Base-by-base conservation (phyloP, 768 basidiomycete genomes). In the Tylopilus vinaceipallidus region DNA sequence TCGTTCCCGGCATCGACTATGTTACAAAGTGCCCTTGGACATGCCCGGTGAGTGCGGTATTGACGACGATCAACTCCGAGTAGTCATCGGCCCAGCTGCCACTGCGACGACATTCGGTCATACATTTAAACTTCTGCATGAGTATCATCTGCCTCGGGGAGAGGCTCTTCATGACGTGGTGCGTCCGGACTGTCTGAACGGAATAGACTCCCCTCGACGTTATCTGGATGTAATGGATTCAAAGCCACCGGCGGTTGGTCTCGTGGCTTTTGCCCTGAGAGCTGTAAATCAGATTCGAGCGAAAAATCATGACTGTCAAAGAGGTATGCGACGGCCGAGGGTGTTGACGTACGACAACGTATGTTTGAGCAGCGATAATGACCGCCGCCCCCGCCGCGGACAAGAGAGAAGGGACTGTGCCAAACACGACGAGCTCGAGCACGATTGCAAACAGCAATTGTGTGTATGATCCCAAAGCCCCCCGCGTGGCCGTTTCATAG, bases 391-490 rank as follows among this genome's bases (percentile, higher is more conserved):
- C 91, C 10, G 81, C 56, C 5, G 83, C 60, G 3, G 84, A 86
- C 24, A 86, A 68, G 2, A 72, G 54, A 1, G 85, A 77, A 0
- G 87, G 88, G 6, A 71, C 63, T 1, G 75, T 75, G 38, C 80
- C 72, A 65, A 91, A 88, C 57, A 87, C 76, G 35, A 85, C 53
- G 4, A 79, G 71, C 62, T 93, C 86, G 11, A 90, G 71, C 14
- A 82, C 61, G 3, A 77, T 71, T 0, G 87, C 82, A 59, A 84
- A 91, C n/a, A 89, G 71, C 32, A 91, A 76, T 62, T 80, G 77
- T 5, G 73, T 69, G 58, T 85, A 90, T 4, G 85, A 66, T 0
- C 79, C 84, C 56, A 89, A 70, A 1, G 82, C 72, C 0, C 82
- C 84, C 35, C 85, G 68, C 0, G 81, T 79, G 0, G 82, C 86